Evolutionary conservation across 1,284 basidiomycete genomes (phyloP), one percentile per base, ranked within the genome.

Genomic region (Irpex sp.): DNA sequence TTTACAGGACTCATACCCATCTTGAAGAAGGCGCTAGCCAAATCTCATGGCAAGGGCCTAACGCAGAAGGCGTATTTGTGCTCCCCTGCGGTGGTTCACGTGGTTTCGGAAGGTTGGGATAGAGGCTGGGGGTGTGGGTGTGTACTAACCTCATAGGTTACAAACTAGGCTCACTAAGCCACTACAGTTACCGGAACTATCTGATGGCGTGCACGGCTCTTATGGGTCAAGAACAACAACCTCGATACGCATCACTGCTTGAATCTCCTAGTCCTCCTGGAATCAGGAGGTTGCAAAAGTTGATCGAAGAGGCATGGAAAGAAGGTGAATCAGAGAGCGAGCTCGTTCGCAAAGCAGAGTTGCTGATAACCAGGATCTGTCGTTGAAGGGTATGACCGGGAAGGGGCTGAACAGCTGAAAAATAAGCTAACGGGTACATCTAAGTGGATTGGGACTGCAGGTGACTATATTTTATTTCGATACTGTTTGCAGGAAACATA

Each of bases 271-370:
- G 79, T 5, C 76, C 84, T 1, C 93, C 93, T 1, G 81, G 92
- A 9, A 82, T 96, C 5, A 79, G 86, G 8, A 87, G 90, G 67
- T 72, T 96, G 31, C 94, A 96, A 71, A 69, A 66, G 11, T 89
- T 89, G 86, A 87, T 96, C 56, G 89, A 95, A 73, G 79, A 83
- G 59, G 93, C 93, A 1, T 96, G 94, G 94, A 74, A 77, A 60
- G 77, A 77, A 51, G 89, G 91, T 88, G 65, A 48, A 70, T 21
- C 44, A n/a, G 59, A 37, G 48, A 62, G 26, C 26, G n/a, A 34
- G n/a, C 13, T 26, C n/a, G n/a, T n/a, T 9, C 5, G 8, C 7
- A 8, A 38, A 38, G 4, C 31, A 1, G 19, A 17, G n/a, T 7
- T 58, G 15, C 59, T 9, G n/a, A 17, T 21, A 15, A 51, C 6